A percentile compares a stretch with the other conserved stretches of the same genome.
These are phyloP conservation scores for Penicillium sp. DNA, from an alignment of 2,329 filamentous ascomycete genomes.

Conservation along the genomic window DNA sequence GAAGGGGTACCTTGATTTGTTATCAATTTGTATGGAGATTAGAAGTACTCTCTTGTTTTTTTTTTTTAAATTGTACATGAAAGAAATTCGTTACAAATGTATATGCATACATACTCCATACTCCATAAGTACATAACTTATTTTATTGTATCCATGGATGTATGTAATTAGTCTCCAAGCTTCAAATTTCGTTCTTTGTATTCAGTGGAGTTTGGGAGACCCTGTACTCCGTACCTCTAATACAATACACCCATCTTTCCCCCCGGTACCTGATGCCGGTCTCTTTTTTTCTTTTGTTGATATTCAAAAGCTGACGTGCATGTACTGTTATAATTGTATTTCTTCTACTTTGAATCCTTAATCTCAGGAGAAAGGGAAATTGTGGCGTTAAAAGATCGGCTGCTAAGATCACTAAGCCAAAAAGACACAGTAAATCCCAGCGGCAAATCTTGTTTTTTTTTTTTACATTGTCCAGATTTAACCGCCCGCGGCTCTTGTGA, in stretches of 20 bases:
- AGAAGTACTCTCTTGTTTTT: background rate
- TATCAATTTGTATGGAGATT: background rate
- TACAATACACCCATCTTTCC: slow-evolving; percentile 1
- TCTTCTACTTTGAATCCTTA: background rate
- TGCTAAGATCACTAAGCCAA: slow-evolving; percentile 5
- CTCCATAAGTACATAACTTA: no score
- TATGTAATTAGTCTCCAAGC: no score
- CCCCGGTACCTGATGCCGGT: background rate
- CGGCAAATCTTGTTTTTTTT: background rate
- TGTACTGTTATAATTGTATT: no score
- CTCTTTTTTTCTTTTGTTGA: background rate
- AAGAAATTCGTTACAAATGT: background rate
- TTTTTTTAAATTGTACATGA: background rate
- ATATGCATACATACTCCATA: background rate
- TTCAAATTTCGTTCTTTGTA: background rate
- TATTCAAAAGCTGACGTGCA: slow-evolving; percentile 1
- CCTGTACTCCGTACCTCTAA: no score
- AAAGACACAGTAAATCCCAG: background rate
- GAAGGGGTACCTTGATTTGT: background rate
- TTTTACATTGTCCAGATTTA: background rate
- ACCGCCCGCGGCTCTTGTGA: slow-evolving; percentile 2
- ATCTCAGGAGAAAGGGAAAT: slow-evolving; percentile 1
- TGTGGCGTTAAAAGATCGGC: slow-evolving; percentile 9
- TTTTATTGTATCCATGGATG: no score
- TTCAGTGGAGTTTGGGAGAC: background rate